Evolutionary conservation across 2,329 filamentous ascomycete species (phyloP), one percentile per base, ranked within the genome.

Genomic region (Seiridium unicorne): DNA sequence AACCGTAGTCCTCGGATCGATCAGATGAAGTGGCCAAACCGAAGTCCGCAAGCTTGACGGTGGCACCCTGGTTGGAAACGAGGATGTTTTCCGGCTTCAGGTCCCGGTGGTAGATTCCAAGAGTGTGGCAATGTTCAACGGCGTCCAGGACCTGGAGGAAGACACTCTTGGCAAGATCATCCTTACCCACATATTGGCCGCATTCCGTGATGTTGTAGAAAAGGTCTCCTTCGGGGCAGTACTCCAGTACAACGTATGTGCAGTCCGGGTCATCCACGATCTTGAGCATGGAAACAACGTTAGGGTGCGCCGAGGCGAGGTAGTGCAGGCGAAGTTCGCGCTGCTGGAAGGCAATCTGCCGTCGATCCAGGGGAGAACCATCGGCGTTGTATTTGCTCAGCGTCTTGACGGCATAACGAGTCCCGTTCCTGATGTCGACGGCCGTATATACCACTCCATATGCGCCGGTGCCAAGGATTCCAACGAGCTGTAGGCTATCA

Each of bases 11-110:
- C 68, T 93, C 90, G 65, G 94, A 97, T 67, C 89, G 83, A 66
- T 87, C 84, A 66, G 94, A 91, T 61, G 87, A 88, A 32, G 93
- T 98, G 61, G 95, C 95, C 59, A 99, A 86, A 73, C 95, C 95
- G 83, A 99, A 99, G 77, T 99, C 95, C 66, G 94, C 95, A 66
- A 99, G 85, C 80, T 98, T 97, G 72, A 97, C 92, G 42, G 92
- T 95, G 78, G 89, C 87, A 66, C 94, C 94, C 65, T 89, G 83
- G 79, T 97, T 90, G 69, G 91, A 90, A 60, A 99, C 94, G 72
- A 99, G 81, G 66, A 99, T 92, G 77, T 99, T 99, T 81, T 99
- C 95, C 61, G 95, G 95, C 84, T 99, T 99, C 64, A 99, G 83
- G 76, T 99, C 95, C 77, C 95, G 85, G 77, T 99, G 95, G 82